Conservation (phyloP, 2,329 filamentous ascomycete species). For the Diaporthe ampelina region DNA sequence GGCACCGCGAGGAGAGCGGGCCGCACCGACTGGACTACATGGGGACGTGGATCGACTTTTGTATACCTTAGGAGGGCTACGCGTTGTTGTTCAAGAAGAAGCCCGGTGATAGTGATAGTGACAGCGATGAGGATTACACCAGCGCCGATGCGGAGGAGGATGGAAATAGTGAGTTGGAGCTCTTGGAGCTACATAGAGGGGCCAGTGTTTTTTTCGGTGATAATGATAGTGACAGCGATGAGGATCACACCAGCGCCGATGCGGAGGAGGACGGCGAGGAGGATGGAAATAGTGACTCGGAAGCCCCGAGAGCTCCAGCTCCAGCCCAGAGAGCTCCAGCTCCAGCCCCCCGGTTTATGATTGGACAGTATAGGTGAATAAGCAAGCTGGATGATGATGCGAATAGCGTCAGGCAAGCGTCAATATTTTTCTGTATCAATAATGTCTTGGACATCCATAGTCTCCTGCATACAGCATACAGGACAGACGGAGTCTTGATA, state of each 20-base stretch:
- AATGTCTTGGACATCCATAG: neutral
- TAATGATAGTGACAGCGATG: neutral
- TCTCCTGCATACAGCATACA: conserved; percentile 10
- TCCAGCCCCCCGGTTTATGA: too few species aligned
- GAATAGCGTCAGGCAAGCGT: neutral
- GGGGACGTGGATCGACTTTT: conserved; percentile 91
- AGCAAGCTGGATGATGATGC: neutral
- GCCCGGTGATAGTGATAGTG: neutral
- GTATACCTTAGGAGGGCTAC: conserved; percentile 66
- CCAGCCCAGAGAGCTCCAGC: too few species aligned
- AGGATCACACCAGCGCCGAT: neutral
- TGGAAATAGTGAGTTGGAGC: neutral
- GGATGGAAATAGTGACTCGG: neutral
- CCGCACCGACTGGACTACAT: conserved; percentile 82
- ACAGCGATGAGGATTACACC: neutral
- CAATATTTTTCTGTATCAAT: neutral
- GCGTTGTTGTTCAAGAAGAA: neutral
- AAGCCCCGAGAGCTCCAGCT: too few species aligned
- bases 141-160: neutral
- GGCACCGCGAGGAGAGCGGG: conserved; percentile 75
- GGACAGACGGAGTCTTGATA: conserved; percentile 1
- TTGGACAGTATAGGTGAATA: too few species aligned
- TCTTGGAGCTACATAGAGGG: too few species aligned
- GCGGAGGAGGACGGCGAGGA: neutral
- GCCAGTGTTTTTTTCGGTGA: too few species aligned